A percentile compares a stretch with the other conserved stretches of the same genome.
Evolutionary conservation across 495 filamentous ascomycete species (phyloP).

Genomic region (Umbilicaria muhlenbergii): DNA sequence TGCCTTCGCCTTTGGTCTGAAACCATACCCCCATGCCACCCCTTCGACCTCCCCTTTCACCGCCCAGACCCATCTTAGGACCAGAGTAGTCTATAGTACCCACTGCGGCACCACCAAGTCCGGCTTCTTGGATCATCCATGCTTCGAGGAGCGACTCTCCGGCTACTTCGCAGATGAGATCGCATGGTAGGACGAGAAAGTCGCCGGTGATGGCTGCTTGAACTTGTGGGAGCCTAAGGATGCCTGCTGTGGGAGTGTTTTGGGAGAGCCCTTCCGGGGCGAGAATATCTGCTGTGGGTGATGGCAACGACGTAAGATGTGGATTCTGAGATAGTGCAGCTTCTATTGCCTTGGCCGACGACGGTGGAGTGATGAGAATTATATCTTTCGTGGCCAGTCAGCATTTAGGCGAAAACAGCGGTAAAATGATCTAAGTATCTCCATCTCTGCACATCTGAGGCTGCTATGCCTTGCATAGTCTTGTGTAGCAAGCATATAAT

Average conservation of each 20-base stretch:
- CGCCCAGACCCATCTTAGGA: slow-evolving; percentile 26
- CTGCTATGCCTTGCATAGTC: no score
- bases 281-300: slow-evolving; percentile 57
- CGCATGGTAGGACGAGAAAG: slow-evolving; percentile 84
- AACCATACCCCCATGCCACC: slow-evolving; percentile 84
- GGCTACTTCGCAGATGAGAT: slow-evolving; percentile 80
- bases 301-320: slow-evolving; percentile 64
- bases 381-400: slow-evolving; percentile 40
- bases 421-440: neutral
- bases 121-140: slow-evolving; percentile 77
- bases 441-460: neutral
- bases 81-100: slow-evolving; percentile 18
- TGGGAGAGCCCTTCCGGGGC: slow-evolving; percentile 56
- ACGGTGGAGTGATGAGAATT: slow-evolving; percentile 65
- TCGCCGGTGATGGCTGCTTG: slow-evolving; percentile 58
- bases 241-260: slow-evolving; percentile 73
- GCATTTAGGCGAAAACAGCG: neutral
- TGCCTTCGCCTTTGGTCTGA: slow-evolving; percentile 58
- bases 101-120: slow-evolving; percentile 35
- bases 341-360: slow-evolving; percentile 52
- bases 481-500: no score
- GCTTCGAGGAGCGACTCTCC: slow-evolving; percentile 68
- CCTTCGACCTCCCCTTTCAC: slow-evolving; percentile 39
- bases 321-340: slow-evolving; percentile 75
- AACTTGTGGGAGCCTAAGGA: slow-evolving; percentile 69